Evolutionary conservation across 352 stramenopile genomes (phyloP).

Genomic region (Peronosclerospora sorghi): DNA sequence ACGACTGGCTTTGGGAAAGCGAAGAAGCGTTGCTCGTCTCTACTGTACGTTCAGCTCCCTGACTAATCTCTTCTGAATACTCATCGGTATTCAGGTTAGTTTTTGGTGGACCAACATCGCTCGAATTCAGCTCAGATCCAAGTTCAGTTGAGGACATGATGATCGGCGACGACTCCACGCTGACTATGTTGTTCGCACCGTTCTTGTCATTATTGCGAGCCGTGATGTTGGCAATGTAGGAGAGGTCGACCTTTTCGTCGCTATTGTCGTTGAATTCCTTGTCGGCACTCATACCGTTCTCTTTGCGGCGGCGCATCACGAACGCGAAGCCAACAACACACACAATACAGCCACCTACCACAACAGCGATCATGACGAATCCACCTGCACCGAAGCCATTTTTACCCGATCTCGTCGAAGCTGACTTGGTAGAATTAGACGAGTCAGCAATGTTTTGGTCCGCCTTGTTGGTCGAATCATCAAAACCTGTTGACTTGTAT

Average conservation of each 20-base stretch:
- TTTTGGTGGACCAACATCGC: conserved; percentile 11
- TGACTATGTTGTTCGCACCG: conserved; percentile 23
- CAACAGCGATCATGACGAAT: conserved; percentile 26
- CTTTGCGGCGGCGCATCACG: conserved; percentile 35
- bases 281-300: conserved; percentile 19
- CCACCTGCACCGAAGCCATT: conserved; percentile 10
- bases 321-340: conserved; percentile 29
- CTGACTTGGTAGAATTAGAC: conserved; percentile 7
- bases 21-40: conserved; percentile 30
- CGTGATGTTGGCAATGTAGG: conserved; percentile 40
- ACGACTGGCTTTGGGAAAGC: conserved; percentile 35
- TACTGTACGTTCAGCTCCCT: conserved; percentile 7
- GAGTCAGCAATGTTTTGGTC: neutral
- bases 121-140: conserved; percentile 34
- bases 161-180: conserved; percentile 18
- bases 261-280: conserved; percentile 21
- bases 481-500: conserved; percentile 5
- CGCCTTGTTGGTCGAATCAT: neutral
- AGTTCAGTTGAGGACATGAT: conserved; percentile 30
- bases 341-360: conserved; percentile 32
- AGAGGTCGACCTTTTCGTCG: conserved; percentile 26
- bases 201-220: conserved; percentile 27
- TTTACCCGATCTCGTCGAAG: conserved; percentile 10
- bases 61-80: conserved; percentile 23
- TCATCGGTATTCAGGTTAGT: conserved; percentile 17